Evolutionary conservation across 495 filamentous ascomycete species (phyloP), one percentile per base, ranked within the genome.

Genomic region (Lophiostoma macrostomum): DNA sequence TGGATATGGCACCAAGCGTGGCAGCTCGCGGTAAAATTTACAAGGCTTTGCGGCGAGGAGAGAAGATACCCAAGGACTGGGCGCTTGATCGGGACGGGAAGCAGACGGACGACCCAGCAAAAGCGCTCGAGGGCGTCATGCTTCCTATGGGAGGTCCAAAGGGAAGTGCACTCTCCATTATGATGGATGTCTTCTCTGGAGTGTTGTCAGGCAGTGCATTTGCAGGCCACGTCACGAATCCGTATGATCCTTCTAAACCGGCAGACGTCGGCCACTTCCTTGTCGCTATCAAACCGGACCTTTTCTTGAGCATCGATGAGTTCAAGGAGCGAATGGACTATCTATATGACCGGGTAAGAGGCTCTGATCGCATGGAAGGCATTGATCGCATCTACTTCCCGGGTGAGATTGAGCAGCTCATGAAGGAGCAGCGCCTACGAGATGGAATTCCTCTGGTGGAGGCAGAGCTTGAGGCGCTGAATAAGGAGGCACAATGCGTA

Each of bases 101-200:
- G n/a, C 71, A 61, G 52, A 89, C 86, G 1, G 78, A 81, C 60
- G 84, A 90, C 64, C 85, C 86, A 0, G 77, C 68, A 0, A 70
- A 71, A 13, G 86, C 85, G 24, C 63, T 88, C 22, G 72, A 80
- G 42, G 86, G 86, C 0, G 81, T 85, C 1, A 90, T 90, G 86
- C 67, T 88, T 42, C 85, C 86, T 0, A 88, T 90, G 82, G 86
- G 84, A 0, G 86, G 86, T 0, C 84, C 85, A 0, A 90, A 90
- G 66, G 86, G 86, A 4, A 82, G 78, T 14, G 86, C 79, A 4
- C 57, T 90, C 35, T 71, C 83, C 0, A 76, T 90, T 30, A 89
- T 90, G 86, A 89, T 89, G 86, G 86, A 90, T 70, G 83, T 90
- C 2, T 89, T 90, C 53, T 87, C 85, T 5, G 86, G 86, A 0